Evolutionary conservation across 1,284 basidiomycete genomes (phyloP), one percentile per base, ranked within the genome.

Genomic region (Exobasidium cylindrosporum): DNA sequence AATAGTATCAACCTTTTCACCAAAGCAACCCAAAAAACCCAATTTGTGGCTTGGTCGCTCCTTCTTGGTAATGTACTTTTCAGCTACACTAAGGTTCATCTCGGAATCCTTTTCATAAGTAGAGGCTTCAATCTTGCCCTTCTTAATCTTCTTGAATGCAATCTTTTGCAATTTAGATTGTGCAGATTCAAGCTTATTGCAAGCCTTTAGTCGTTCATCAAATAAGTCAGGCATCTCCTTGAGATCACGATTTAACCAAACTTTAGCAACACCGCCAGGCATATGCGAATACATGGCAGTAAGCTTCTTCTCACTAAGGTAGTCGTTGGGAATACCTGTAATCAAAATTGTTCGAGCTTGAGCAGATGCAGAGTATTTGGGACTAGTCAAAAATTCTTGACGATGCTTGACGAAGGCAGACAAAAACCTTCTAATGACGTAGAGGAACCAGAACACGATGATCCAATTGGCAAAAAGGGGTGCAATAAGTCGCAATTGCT

Each of bases 271-370:
- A 21, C 91, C 91, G 5, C 92, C 92, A 0, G 91, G 91, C 3
- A 93, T 83, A 65, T 87, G 84, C 28, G 85, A 84, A 79, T 88
- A 92, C n/a, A 90, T 80, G 61, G 83, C 83, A 49, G 82, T 83
- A 31, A 97, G 84, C 24, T 88, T 87, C 23, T 85, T 82, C 59
- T 87, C 80, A 49, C 81, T 81, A 66, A 92, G 86, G 72, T 89
- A 88, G 59, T 87, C 85, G 49, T 85, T 81, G n/a, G 94, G 92
- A 5, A 98, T 87, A 50, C 92, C 92, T 14, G 91, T 92, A 67
- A 97, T 84, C 52, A 93, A 86, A 21, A 98, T 84, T 2, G 94
- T 96, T 68, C 88, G 89, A 1, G 93, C 89, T 81, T 93, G 90
- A 0, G 89, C 86, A 4, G 87, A 86, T 43, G 84, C 82, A 0